phyloP scores from a whole-genome alignment of 352 stramenopile genomes.

The Aphanomyces astaci region DNA sequence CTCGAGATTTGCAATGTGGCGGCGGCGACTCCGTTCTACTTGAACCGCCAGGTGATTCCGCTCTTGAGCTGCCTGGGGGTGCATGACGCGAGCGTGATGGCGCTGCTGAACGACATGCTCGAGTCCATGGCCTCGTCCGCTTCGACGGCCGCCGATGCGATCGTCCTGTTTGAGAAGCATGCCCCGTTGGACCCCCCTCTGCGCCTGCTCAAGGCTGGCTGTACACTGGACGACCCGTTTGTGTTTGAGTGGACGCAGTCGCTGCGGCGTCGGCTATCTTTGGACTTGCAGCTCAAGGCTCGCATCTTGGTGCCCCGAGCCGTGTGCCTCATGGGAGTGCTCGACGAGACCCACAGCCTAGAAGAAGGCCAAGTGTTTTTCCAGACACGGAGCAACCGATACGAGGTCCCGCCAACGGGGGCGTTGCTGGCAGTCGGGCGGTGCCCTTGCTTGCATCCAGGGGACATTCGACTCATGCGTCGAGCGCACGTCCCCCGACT shows the following conservation, averaged over 20 bases:
- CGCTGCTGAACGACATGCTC: slow-evolving; percentile 65
- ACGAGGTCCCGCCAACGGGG: slow-evolving; percentile 32
- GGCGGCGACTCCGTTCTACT: slow-evolving; percentile 26
- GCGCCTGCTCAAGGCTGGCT: not conserved
- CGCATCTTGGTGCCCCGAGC: slow-evolving; percentile 65
- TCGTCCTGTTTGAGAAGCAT: slow-evolving; percentile 20
- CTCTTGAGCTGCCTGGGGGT: slow-evolving; percentile 62
- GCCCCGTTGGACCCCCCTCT: not conserved
- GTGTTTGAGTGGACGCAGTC: slow-evolving; percentile 25
- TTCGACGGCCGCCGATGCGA: slow-evolving; percentile 37
- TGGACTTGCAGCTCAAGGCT: slow-evolving; percentile 61
- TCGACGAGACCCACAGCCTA: slow-evolving; percentile 63
- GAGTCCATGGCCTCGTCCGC: slow-evolving; percentile 38
- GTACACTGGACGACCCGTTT: not conserved
- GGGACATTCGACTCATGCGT: slow-evolving; percentile 57
- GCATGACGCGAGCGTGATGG: slow-evolving; percentile 46
- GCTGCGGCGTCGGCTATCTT: slow-evolving; percentile 27
- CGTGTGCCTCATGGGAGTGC: slow-evolving; percentile 66
- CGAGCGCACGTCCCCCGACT: slow-evolving; percentile 44
- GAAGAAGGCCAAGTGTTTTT: slow-evolving; percentile 70
- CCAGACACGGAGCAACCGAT: slow-evolving; percentile 37
- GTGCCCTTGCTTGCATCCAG: slow-evolving; percentile 67
- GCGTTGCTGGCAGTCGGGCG: slow-evolving; percentile 61
- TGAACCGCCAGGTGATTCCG: slow-evolving; percentile 69
- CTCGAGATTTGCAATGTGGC: slow-evolving; percentile 12